Evolutionary conservation across 768 basidiomycete species (phyloP), one percentile per base, ranked within the genome.

Genomic region (Amanita fuliginea): DNA sequence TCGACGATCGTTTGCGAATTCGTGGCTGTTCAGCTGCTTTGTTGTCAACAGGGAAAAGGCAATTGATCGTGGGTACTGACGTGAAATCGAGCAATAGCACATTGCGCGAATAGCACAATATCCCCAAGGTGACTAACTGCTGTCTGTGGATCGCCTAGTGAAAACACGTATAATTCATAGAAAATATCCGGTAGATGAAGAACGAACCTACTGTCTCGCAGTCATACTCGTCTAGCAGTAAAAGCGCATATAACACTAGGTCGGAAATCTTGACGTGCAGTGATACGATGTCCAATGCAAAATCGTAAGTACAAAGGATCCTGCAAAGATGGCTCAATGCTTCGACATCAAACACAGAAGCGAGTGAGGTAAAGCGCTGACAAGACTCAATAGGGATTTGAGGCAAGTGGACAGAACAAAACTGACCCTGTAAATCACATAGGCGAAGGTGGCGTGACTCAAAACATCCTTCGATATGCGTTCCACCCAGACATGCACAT

Each of bases 41-140:
- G 1, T 10, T 13, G 44, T 56, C 21, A 46, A 36, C 49, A 33
- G 46, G n/a, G 14, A 42, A 52, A 40, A 5, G 35, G 46, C 16
- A 16, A 40, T 18, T n/a, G 10, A 39, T 4, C 3, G 42, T 33
- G 32, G 32, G 36, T 30, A 60, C 72, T 56, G 46, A 78, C 86
- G 59, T 81, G 76, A 58, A 78, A 89, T 46, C 80, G 77, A n/a
- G 72, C 70, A 30, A 83, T 62, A 14, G 75, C 71, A 54, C 76
- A 74, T 60, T 90, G 86, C 6, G 77, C 63, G 57, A 90, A 87
- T 33, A 90, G 59, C 13, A 89, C 82, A n/a, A 90, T 74, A 54
- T 87, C 77, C 3, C 88, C 88, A 1, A 89, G 67, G 60, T 86
- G 82, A 52, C 75, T 79, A 34, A 89, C 76, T 4, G 87, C 87